phyloP scores from a whole-genome alignment of 2,329 filamentous ascomycete species.

The Microascus cirrosus region DNA sequence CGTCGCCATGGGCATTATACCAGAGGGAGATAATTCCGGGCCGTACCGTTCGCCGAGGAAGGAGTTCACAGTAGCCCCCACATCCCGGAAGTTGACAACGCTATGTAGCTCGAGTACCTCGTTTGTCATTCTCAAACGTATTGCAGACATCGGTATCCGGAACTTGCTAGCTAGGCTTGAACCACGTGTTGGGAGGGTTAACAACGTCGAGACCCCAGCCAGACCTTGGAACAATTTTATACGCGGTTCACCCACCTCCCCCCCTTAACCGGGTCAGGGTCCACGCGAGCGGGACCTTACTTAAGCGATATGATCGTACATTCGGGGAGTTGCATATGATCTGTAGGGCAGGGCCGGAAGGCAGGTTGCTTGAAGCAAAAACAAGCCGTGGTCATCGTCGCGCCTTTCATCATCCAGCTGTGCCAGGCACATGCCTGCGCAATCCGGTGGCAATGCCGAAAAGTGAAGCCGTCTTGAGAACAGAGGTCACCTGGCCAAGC shows the following conservation, averaged over 20 bases:
- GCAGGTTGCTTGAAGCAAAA: too few species aligned
- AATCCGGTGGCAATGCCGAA: too few species aligned
- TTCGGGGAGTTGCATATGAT: too few species aligned
- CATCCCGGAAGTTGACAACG: conserved; percentile 68
- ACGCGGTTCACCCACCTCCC: not conserved
- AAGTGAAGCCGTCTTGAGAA: too few species aligned
- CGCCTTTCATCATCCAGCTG: too few species aligned
- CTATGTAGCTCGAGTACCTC: not conserved
- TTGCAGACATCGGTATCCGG: not conserved
- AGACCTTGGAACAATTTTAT: not conserved
- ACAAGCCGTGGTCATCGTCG: too few species aligned
- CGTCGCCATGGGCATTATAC: not conserved
- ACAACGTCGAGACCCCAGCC: not conserved
- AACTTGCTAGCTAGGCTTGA: not conserved
- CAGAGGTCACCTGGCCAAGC: too few species aligned
- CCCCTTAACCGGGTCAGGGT: not conserved
- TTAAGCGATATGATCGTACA: not conserved
- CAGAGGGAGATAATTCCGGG: not conserved
- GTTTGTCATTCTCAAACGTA: not conserved
- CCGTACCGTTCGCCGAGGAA: conserved; percentile 42
- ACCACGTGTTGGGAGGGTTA: not conserved
- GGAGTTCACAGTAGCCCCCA: conserved; percentile 55
- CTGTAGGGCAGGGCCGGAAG: too few species aligned
- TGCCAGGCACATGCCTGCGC: too few species aligned
- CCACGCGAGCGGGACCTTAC: not conserved